Evolutionary conservation across 257 asterid species (phyloP).

Genomic region (Scutellaria galericulata): DNA sequence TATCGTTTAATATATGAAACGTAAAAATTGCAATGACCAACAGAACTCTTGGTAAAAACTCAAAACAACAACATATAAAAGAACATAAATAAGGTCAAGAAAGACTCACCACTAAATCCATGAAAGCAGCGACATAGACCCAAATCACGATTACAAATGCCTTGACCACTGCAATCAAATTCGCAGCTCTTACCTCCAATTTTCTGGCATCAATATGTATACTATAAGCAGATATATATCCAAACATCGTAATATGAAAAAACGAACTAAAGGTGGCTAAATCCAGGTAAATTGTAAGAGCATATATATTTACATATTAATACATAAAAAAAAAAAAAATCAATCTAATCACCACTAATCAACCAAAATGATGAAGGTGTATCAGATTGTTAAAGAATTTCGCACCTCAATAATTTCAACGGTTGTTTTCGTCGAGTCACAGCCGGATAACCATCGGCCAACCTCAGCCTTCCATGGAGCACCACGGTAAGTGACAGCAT

Average conservation of each 20-base stretch:
- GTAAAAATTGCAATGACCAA: conserved; percentile 5
- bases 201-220: conserved; percentile 54
- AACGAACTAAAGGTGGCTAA: conserved; percentile 8
- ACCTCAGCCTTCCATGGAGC: conserved; percentile 94
- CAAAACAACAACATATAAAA: conserved; percentile 1
- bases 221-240: conserved; percentile 32
- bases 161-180: conserved; percentile 79
- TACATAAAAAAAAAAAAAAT: background rate
- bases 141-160: conserved; percentile 80
- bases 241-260: conserved; percentile 11
- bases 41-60: background rate
- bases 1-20: conserved; percentile 12
- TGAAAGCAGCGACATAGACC: conserved; percentile 96
- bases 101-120: conserved; percentile 82
- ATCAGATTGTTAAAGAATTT: conserved; percentile 3
- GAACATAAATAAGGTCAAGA: conserved; percentile 21
- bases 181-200: conserved; percentile 84
- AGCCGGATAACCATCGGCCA: conserved; percentile 91
- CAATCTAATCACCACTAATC: conserved; percentile 10
- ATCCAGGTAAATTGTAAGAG: background rate
- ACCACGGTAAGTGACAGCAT: conserved; percentile 72
- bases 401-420: conserved; percentile 76
- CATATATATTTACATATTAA: background rate
- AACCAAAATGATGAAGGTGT: conserved; percentile 5
- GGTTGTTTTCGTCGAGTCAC: conserved; percentile 51